Conservation (phyloP, 176 grass and related monocot genomes). For the Bothriochloa decipiens region DNA sequence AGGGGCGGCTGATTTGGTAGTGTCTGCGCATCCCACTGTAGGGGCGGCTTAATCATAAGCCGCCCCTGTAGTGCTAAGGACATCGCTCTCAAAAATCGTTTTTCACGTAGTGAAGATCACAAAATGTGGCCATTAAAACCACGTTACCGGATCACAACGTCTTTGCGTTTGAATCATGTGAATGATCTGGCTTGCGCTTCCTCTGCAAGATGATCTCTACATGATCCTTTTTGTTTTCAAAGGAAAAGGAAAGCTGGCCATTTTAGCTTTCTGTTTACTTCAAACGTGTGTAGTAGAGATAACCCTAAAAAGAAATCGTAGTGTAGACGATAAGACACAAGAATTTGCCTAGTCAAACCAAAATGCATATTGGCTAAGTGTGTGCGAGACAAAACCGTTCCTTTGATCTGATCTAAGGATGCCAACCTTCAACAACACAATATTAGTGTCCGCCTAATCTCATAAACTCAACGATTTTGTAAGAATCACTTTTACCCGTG, state of each 20-base stretch:
- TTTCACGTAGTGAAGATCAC: no score
- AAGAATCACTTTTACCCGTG: no score
- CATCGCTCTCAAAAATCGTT: no score
- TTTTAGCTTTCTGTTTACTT: not conserved
- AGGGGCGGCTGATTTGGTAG: no score
- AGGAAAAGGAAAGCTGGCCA: not conserved
- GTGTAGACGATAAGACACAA: not conserved
- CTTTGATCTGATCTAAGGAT: no score
- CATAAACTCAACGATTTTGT: no score
- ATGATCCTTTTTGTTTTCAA: not conserved
- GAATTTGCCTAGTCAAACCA: conserved; percentile 15
- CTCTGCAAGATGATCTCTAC: not conserved
- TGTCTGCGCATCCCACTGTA: no score
- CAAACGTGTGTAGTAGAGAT: not conserved
- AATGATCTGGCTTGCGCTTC: not conserved
- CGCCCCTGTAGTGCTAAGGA: no score
- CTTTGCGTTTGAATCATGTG: not conserved
- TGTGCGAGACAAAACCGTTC: not conserved
- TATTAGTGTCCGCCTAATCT: no score
- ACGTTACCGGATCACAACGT: not conserved
- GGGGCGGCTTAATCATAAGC: no score
- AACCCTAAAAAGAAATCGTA: not conserved
- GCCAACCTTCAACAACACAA: no score
- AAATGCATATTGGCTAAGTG: not conserved
- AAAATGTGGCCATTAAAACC: not conserved